These are phyloP conservation scores for Pseudopyricularia javanii DNA, from an alignment of 2,329 filamentous ascomycete species.

Conservation along the genomic window DNA sequence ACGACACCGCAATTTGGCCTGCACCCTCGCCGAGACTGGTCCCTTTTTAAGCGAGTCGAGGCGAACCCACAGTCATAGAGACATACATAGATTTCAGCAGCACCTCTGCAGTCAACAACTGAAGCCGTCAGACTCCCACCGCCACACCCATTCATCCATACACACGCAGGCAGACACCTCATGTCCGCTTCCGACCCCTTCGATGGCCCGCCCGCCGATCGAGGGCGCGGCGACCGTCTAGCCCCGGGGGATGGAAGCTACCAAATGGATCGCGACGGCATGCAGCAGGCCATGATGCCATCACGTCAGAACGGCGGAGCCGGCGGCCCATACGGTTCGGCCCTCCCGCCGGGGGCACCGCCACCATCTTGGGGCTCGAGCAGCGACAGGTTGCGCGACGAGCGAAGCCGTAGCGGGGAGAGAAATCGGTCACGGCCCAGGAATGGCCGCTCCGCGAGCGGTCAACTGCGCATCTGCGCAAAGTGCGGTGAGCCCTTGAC, in stretches of 20 bases:
- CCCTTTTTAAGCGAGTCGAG: background rate
- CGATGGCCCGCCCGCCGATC: slow-evolving; percentile 23
- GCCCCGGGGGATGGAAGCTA: slow-evolving; percentile 7
- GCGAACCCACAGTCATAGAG: background rate
- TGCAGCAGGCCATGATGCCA: slow-evolving; percentile 3
- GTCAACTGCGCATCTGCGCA: slow-evolving; percentile 57
- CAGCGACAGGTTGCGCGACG: slow-evolving; percentile 19
- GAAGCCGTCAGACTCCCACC: background rate
- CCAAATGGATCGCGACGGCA: slow-evolving; percentile 13
- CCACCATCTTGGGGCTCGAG: slow-evolving; percentile 24
- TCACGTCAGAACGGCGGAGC: slow-evolving; percentile 10
- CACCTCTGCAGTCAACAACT: background rate
- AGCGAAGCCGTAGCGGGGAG: slow-evolving; percentile 41
- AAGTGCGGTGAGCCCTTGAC: slow-evolving; percentile 83
- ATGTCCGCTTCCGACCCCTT: slow-evolving; percentile 18
- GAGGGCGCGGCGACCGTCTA: slow-evolving; percentile 15
- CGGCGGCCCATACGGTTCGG: slow-evolving; percentile 8
- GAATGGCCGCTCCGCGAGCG: slow-evolving; percentile 42
- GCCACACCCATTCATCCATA: too few relatives aligned
- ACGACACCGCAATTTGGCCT: background rate
- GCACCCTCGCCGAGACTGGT: background rate
- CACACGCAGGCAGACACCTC: background rate
- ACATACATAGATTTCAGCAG: background rate
- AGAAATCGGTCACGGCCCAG: slow-evolving; percentile 43
- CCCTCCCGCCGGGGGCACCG: slow-evolving; percentile 8